Conservation (phyloP, 2,329 filamentous ascomycete genomes). For the Exophiala sideris region DNA sequence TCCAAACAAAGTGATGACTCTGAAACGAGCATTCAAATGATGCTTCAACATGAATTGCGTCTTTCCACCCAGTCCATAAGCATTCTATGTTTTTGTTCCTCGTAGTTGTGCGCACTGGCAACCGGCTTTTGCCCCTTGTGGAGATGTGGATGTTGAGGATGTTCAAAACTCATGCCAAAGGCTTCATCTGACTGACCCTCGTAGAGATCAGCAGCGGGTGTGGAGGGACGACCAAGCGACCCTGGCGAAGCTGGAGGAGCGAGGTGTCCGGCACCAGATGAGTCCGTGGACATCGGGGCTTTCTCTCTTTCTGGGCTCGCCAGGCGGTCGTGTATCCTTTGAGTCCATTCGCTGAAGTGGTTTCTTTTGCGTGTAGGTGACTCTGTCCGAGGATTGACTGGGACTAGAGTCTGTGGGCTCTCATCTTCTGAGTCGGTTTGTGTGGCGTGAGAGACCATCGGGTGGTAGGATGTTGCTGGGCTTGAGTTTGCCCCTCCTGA, state of each 20-base stretch:
- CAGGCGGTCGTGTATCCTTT: slow-evolving; percentile 11
- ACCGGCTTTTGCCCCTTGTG: slow-evolving; percentile 9
- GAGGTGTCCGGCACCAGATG: background rate
- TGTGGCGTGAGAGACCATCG: slow-evolving; percentile 16
- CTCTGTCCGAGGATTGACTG: slow-evolving; percentile 4
- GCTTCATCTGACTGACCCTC: slow-evolving; percentile 15
- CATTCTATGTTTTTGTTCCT: slow-evolving; percentile 25
- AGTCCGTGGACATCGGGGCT: background rate
- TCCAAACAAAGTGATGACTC: too few relatives aligned
- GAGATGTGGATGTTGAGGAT: slow-evolving; percentile 1
- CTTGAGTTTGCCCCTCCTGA: background rate
- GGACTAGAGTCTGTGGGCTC: background rate
- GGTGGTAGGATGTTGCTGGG: background rate
- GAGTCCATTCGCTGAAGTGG: slow-evolving; percentile 11
- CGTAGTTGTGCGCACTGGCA: slow-evolving; percentile 9
- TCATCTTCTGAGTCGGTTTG: slow-evolving; percentile 14
- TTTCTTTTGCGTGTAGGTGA: slow-evolving; percentile 6
- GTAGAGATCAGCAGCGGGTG: slow-evolving; percentile 21
- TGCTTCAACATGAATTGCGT: slow-evolving; percentile 3
- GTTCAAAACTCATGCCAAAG: slow-evolving; percentile 23
- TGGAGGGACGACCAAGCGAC: slow-evolving; percentile 10
- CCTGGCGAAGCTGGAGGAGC: slow-evolving; percentile 8
- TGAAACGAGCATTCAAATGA: too few relatives aligned
- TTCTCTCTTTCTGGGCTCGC: slow-evolving; percentile 3
- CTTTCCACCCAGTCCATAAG: slow-evolving; percentile 23